A percentile compares a stretch with the other conserved stretches of the same genome.
Conservation (phyloP, 2,329 filamentous ascomycete genomes). For the Colletotrichum melonis region DNA sequence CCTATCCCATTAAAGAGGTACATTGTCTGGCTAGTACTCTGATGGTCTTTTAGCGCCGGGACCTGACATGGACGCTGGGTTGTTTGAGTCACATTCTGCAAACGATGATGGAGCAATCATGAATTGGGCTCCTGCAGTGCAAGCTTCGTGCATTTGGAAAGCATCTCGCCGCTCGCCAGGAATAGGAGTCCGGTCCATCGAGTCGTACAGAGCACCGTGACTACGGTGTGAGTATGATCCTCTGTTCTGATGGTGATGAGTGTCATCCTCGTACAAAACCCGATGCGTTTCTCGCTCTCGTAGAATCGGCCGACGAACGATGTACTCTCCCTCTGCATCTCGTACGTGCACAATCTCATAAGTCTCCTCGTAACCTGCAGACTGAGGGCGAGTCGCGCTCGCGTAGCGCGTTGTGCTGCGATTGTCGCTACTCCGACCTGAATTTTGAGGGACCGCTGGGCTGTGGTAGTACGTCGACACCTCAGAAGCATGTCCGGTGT, state of each 20-base stretch:
- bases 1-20: neutral
- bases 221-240: neutral
- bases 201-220: neutral
- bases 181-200: neutral
- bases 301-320: conserved; percentile 54
- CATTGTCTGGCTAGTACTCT: neutral
- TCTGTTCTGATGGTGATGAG: neutral
- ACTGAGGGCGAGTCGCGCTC: neutral
- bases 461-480: neutral
- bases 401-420: neutral
- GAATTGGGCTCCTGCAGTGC: neutral
- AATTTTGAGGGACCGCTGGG: neutral
- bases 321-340: conserved; percentile 58
- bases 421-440: neutral
- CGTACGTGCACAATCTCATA: conserved; percentile 60
- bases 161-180: neutral
- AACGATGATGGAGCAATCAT: conserved; percentile 28
- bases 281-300: conserved; percentile 42
- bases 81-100: conserved; percentile 59
- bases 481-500: neutral
- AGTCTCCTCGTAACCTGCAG: conserved; percentile 40
- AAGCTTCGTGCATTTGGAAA: neutral
- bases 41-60: neutral
- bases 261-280: conserved; percentile 37
- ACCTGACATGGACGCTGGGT: conserved; percentile 42